Base-by-base conservation (phyloP, 306 rosid genomes). In the Prunus campanulata region DNA sequence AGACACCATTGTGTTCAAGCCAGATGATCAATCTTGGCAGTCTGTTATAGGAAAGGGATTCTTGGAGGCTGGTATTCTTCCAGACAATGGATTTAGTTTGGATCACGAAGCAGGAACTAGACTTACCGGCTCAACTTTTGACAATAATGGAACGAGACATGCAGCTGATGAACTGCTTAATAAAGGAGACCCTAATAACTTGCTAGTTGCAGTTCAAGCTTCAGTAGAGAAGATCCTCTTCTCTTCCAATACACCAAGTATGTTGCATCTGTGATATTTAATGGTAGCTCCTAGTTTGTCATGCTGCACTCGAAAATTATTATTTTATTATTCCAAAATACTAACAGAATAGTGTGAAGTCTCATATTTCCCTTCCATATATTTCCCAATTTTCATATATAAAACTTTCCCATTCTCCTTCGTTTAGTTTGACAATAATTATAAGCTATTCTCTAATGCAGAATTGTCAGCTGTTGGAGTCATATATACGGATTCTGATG, bases 151-250 rank as follows among this genome's bases (percentile, higher is more conserved):
- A 9, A 56, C 22, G n/a, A 73, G 86, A 39, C 83, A 75, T 59
- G 83, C 78, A 18, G 86, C 78, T 46, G 82, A 72, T 7, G 82
- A 84, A 55, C 54, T 84, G 3, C 77, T 84, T 2, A 76, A 80
- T 3, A 32, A 49, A 13, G 83, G 72, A 12, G 16, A 56, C 20
- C 60, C 35, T 0, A 52, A 24, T 2, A 79, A 83, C 46, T 50
- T 83, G 42, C 20, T 6, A 48, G 78, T 83, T 14, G 86, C 25
- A 24, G 62, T 71, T 61, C 62, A 50, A 2, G 86, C 83, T 5
- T 54, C 74, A 3, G 81, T 57, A 0, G 49, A 75, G 22, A 54
- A 18, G 27, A 70, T 83, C 71, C 9, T 79, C 30, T 75, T 83
- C 71, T 74, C 63, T 70, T 68, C 59, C 71, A 32, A 18, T 19